Base-by-base conservation (phyloP, 2,329 filamentous ascomycete species). In the Septoria petroselini region DNA sequence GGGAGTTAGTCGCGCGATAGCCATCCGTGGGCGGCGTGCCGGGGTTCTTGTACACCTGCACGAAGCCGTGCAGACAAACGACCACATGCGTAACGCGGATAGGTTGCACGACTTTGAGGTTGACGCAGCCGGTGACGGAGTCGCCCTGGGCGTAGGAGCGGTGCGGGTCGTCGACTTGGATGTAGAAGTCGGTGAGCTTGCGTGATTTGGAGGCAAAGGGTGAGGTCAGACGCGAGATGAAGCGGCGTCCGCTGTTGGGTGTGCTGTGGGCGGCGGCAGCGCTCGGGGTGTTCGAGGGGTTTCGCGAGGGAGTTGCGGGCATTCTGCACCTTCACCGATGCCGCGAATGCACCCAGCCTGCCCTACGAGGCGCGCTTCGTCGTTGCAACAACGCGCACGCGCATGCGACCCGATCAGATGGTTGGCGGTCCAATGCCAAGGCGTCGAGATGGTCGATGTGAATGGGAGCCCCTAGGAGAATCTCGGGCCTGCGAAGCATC, bases 71-170 rank as follows among this genome's bases (percentile, higher is more conserved):
- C 46, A 93, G 73, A 53, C 83, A 81, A 55, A 91, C 84, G 8
- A 86, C 86, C 41, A 93, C 75, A 71, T 93, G 88, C 6, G 88
- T 91, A 62, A 93, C 81, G 60, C 86, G 79, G 54, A 89, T 71
- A 14, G 87, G 83, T 68, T 89, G 89, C 61, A 85, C 73, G 29
- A 89, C 79, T 49, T 82, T 84, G 60, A 91, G 73, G 53, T 88
- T 76, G 40, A 91, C 86, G 57, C 80, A 80, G 46, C 88, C 88
- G 50, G 78, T 80, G 39, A 93, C 85, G 58, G 83, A 73, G 64
- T 91, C 87, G 53, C 87, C 87, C 3, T 86, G 85, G 19, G 75
- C 76, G 69, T 91, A 91, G 62, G 86, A 83, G 58, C 83, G 83
- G 69, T 91, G 84, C 9, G 87, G 87, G 65, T 91, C 86, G 65